phyloP scores from a whole-genome alignment of 352 stramenopile genomes.

The Phytopythium mirpurense region DNA sequence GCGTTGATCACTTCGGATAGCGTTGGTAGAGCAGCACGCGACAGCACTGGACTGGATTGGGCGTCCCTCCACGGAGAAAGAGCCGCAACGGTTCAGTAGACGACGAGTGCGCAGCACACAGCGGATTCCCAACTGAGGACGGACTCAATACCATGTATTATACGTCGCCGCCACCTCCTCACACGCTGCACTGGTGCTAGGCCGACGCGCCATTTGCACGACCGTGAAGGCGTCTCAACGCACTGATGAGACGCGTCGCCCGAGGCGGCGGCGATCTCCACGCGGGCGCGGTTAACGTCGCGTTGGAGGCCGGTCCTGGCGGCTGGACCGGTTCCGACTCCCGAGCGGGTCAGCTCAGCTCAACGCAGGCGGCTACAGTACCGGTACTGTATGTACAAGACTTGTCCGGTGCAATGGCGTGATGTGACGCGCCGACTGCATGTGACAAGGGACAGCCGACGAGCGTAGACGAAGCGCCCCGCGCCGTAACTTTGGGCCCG shows the following conservation, averaged over 20 bases:
- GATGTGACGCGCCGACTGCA: neutral
- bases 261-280: too few species aligned
- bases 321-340: neutral
- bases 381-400: too few species aligned
- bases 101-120: neutral
- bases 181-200: neutral
- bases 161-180: too few species aligned
- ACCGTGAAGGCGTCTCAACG: constrained; percentile 4
- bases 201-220: neutral
- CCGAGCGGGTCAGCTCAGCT: too few species aligned
- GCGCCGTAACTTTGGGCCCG: constrained; percentile 4
- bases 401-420: constrained; percentile 4
- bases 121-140: neutral
- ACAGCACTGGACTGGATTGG: too few species aligned
- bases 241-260: constrained; percentile 6
- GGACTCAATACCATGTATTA: too few species aligned
- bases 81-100: too few species aligned
- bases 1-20: too few species aligned
- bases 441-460: constrained; percentile 6
- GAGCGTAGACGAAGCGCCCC: constrained; percentile 5
- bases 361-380: too few species aligned
- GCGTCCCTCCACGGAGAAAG: too few species aligned
- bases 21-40: too few species aligned
- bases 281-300: too few species aligned
- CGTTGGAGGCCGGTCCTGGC: neutral